Evolutionary conservation across 2,329 filamentous ascomycete species (phyloP).

Genomic region (Colletotrichum scovillei): DNA sequence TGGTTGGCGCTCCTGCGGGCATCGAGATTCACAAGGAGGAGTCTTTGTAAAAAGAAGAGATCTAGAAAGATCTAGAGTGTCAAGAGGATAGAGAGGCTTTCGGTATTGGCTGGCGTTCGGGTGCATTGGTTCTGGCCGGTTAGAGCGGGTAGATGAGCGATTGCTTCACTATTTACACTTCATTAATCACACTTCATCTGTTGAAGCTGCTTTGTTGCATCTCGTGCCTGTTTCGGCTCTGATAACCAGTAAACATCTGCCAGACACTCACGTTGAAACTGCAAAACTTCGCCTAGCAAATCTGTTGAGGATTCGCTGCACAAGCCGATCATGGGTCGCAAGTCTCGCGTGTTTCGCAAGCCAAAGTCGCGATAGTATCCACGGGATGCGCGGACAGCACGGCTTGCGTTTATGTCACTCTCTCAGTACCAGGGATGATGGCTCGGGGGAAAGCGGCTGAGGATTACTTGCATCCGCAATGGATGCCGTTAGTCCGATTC

Average conservation of each 20-base stretch:
- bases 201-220: neutral
- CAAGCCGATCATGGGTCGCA: neutral
- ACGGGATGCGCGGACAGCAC: neutral
- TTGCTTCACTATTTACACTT: neutral
- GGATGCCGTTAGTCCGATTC: rapidly evolving
- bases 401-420: neutral
- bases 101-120: conserved; percentile 9
- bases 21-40: conserved; percentile 65
- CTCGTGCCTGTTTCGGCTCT: neutral
- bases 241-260: rapidly evolving
- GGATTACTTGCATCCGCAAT: neutral
- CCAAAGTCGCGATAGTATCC: neutral
- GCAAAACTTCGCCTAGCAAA: neutral
- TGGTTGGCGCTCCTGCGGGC: conserved; percentile 61
- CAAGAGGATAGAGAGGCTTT: neutral
- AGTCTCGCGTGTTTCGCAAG: neutral
- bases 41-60: conserved; percentile 2
- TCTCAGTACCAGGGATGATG: neutral
- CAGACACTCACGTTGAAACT: neutral
- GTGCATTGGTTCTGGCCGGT: neutral
- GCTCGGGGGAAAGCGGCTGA: neutral
- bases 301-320: neutral
- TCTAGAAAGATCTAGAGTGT: neutral
- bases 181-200: neutral
- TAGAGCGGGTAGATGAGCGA: conserved; percentile 13